Conservation (phyloP, 1,139 yeast species). For the Nadsonia starkeyi-henricii region DNA sequence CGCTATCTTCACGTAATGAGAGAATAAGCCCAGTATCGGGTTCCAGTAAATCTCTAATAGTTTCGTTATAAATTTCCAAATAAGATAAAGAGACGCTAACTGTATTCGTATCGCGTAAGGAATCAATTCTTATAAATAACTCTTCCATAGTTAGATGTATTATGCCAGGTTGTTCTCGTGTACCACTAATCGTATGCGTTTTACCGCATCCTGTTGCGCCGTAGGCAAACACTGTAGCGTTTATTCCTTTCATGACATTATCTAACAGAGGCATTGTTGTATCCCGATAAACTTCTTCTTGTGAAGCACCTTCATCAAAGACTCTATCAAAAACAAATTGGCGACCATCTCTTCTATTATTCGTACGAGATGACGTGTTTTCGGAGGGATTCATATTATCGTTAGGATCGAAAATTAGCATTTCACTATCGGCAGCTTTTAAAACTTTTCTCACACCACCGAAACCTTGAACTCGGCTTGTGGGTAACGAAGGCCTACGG, state of each 20-base stretch:
- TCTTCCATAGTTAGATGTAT: slow-evolving; percentile 70
- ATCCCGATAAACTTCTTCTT: slow-evolving; percentile 48
- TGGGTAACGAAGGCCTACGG: slow-evolving; percentile 13
- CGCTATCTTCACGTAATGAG: slow-evolving; percentile 58
- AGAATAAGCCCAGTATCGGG: slow-evolving; percentile 38
- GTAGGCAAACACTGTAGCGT: slow-evolving; percentile 89
- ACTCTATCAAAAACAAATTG: slow-evolving; percentile 70
- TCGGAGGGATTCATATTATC: slow-evolving; percentile 46
- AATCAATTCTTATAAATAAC: slow-evolving; percentile 47
- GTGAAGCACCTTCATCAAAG: slow-evolving; percentile 52
- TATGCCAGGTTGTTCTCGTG: slow-evolving; percentile 61
- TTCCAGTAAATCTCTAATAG: slow-evolving; percentile 60
- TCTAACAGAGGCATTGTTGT: slow-evolving; percentile 66
- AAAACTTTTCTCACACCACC: slow-evolving; percentile 45
- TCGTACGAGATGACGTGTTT: slow-evolving; percentile 26
- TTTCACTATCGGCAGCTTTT: slow-evolving; percentile 73
- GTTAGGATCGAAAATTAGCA: slow-evolving; percentile 84
- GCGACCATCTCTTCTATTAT: slow-evolving; percentile 49
- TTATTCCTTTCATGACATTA: slow-evolving; percentile 67
- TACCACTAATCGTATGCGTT: slow-evolving; percentile 80
- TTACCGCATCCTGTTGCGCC: slow-evolving; percentile 99
- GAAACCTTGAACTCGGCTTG: slow-evolving; percentile 10
- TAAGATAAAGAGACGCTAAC: slow-evolving; percentile 58
- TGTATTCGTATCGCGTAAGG: slow-evolving; percentile 37
- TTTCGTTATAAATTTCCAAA: slow-evolving; percentile 82